Base-by-base conservation (phyloP, 2,329 filamentous ascomycete species). In the Ascochyta pisi region DNA sequence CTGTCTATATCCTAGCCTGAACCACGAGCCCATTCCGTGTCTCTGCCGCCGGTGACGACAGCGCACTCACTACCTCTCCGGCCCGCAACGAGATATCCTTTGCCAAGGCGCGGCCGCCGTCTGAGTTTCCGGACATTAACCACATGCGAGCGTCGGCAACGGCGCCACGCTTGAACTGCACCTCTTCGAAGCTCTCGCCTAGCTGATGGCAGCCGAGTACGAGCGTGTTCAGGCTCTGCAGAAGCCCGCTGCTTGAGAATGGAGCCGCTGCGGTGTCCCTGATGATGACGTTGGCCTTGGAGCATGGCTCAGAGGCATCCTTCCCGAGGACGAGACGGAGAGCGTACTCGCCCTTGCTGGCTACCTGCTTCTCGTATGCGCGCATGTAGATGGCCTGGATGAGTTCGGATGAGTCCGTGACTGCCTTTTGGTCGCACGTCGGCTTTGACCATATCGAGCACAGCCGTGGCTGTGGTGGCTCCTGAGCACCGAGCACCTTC, bases 371-470 rank as follows among this genome's bases (percentile, higher is more conserved):
- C 57, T 75, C 73, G 41, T 75, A 75, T 31, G 66, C 73, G 10
- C 66, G 67, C 60, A 62, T 58, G 53, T 75, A 75, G 42, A 75
- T 70, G n/a, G 52, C 58, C 47, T 73, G 69, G 8, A 75, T 54
- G 26, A 73, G 60, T 47, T 72, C 71, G 15, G 73, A 66, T 7
- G 70, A 60, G 5, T 63, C 66, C 0, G 63, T 52, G 1, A 73
- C 51, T 12, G 61, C 46, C 38, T 65, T 64, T 7, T 62, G 58
- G 23, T 62, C 60, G 49, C 52, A 61, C 9, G 65, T 57, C 13
- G 70, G 69, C 54, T 69, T 71, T 15, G 68, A 64, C 73, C 73
- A 75, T 40, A 75, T 73, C 3, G 71, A 73, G 57, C 73, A 75
- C 39, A 75, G 61, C 24, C 62, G 67, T 19, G 70, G 67, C 39